These are phyloP conservation scores for Pisolithus marmoratus DNA, from an alignment of 768 basidiomycete species.

Conservation along the genomic window DNA sequence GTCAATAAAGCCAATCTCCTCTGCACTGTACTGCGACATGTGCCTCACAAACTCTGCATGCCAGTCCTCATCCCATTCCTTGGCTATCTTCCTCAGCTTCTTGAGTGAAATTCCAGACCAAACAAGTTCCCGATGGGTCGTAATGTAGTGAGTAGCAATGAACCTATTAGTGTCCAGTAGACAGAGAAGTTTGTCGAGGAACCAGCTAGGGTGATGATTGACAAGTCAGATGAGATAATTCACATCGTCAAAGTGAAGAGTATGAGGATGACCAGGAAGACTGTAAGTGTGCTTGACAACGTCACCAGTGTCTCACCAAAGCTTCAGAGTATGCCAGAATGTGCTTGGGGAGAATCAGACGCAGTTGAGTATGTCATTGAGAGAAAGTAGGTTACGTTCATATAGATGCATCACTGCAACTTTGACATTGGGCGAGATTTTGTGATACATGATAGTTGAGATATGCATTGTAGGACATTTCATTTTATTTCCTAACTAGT, in stretches of 20 bases:
- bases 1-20: neutral
- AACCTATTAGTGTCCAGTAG: neutral
- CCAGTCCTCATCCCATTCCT: conserved; percentile 22
- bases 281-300: neutral
- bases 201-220: neutral
- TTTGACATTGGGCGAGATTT: too few species aligned
- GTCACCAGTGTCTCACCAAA: conserved; percentile 1
- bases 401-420: neutral
- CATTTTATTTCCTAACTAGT: neutral
- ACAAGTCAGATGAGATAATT: neutral
- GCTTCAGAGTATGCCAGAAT: neutral
- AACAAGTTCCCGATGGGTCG: neutral
- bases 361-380: neutral
- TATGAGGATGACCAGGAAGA: neutral
- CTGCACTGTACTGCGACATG: neutral
- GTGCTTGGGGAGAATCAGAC: neutral
- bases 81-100: conserved; percentile 28
- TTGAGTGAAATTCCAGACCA: conserved; percentile 20
- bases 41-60: conserved; percentile 19
- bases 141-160: neutral
- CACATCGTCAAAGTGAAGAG: neutral
- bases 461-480: neutral
- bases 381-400: neutral
- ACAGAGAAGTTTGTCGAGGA: neutral
- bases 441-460: too few species aligned